Conservation (phyloP, 805 yeast genomes). For the Ogataea methanolica region DNA sequence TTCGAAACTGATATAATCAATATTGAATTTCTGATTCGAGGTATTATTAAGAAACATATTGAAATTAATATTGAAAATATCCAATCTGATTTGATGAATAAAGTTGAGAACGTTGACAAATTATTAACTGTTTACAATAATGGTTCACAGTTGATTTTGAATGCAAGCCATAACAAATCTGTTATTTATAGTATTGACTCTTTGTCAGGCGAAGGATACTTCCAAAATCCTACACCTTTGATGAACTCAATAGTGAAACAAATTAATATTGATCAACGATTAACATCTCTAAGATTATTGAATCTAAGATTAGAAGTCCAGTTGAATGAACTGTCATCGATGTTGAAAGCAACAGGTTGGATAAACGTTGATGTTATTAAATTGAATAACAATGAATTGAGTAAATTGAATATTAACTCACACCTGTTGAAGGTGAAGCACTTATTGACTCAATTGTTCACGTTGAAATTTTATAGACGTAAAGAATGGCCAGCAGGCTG, state of each 20-base stretch:
- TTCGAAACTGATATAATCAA: slow-evolving; percentile 30
- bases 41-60: slow-evolving; percentile 37
- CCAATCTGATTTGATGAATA: slow-evolving; percentile 25
- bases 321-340: slow-evolving; percentile 46
- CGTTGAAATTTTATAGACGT: slow-evolving; percentile 37
- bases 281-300: slow-evolving; percentile 32
- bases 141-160: slow-evolving; percentile 21
- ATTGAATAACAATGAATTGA: slow-evolving; percentile 43
- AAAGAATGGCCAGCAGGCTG: slow-evolving; percentile 55
- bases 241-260: slow-evolving; percentile 30
- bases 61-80: slow-evolving; percentile 31
- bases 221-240: slow-evolving; percentile 41
- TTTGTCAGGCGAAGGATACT: slow-evolving; percentile 38
- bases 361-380: slow-evolving; percentile 50
- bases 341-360: slow-evolving; percentile 69
- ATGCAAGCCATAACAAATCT: slow-evolving; percentile 25
- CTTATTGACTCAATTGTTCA: slow-evolving; percentile 18
- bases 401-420: slow-evolving; percentile 34
- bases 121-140: slow-evolving; percentile 23
- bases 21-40: slow-evolving; percentile 34
- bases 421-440: slow-evolving; percentile 21
- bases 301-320: slow-evolving; percentile 46
- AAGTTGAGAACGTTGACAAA: slow-evolving; percentile 26
- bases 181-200: slow-evolving; percentile 29
- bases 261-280: slow-evolving; percentile 25